phyloP scores from a whole-genome alignment of 2,329 filamentous ascomycete species.

The Chrysoporthe puriensis region DNA sequence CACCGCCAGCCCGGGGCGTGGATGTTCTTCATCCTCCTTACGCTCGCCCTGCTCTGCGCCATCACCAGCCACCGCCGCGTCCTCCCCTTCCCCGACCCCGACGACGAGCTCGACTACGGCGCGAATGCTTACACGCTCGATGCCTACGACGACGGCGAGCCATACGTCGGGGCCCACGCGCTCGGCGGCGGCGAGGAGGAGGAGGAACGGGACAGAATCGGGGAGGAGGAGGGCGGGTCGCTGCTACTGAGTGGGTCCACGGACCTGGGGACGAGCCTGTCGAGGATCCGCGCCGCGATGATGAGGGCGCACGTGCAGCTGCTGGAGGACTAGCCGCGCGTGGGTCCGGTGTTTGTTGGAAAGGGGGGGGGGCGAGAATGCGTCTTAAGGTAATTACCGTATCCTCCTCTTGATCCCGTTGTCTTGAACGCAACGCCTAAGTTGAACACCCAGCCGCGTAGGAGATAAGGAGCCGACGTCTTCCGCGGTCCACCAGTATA shows the following conservation, averaged over 20 bases:
- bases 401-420: too few species aligned
- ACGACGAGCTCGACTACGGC: not conserved
- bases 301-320: slow-evolving; percentile 9
- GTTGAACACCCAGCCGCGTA: too few species aligned
- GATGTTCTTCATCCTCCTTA: slow-evolving; percentile 8
- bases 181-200: not conserved
- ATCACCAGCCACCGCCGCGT: slow-evolving; percentile 14
- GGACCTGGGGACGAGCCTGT: not conserved
- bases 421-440: too few species aligned
- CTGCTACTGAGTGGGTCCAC: not conserved
- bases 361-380: not conserved
- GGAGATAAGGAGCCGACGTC: too few species aligned
- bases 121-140: not conserved
- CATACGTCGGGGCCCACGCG: not conserved
- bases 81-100: slow-evolving; percentile 11
- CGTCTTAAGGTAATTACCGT: not conserved
- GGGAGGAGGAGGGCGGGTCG: not conserved
- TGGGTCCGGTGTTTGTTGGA: too few species aligned
- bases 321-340: not conserved
- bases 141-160: not conserved
- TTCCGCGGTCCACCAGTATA: too few species aligned
- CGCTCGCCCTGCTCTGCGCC: slow-evolving; percentile 16
- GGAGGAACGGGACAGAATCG: not conserved
- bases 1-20: slow-evolving; percentile 2
- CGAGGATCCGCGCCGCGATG: slow-evolving; percentile 5